Evolutionary conservation across 768 basidiomycete genomes (phyloP).

Genomic region (Amanita rubescens): DNA sequence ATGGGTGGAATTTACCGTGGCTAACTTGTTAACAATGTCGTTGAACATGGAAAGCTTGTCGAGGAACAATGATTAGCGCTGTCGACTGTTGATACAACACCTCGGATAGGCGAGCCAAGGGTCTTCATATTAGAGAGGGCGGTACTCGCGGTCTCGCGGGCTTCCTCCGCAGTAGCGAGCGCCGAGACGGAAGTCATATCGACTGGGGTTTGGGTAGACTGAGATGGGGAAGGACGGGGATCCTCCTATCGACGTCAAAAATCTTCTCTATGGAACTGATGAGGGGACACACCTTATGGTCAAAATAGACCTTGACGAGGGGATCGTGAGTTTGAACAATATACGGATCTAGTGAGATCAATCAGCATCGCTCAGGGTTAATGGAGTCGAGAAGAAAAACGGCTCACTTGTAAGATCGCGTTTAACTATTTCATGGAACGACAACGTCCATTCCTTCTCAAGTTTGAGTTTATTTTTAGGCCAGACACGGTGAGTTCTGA

Average conservation of each 20-base stretch:
- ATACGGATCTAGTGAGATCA: background rate
- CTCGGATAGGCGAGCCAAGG: background rate
- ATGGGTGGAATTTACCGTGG: background rate
- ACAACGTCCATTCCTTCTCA: background rate
- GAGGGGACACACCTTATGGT: background rate
- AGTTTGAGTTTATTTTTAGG: background rate
- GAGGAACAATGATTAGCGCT: background rate
- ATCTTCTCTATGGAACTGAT: background rate
- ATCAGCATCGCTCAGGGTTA: background rate
- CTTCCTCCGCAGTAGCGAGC: background rate
- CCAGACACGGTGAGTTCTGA: background rate
- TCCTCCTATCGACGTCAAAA: background rate
- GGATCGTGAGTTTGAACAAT: background rate
- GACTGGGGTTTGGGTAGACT: background rate
- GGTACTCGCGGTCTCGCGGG: background rate
- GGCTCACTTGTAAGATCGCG: background rate
- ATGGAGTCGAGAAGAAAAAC: background rate
- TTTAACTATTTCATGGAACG: background rate
- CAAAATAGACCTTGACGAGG: background rate
- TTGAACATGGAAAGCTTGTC: background rate
- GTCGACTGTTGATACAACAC: background rate
- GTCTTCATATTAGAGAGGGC: background rate
- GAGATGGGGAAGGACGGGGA: background rate
- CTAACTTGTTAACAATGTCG: background rate
- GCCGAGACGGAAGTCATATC: background rate